Evolutionary conservation across 2,329 filamentous ascomycete genomes (phyloP), one percentile per base, ranked within the genome.

Genomic region (Sarocladium oryzae): DNA sequence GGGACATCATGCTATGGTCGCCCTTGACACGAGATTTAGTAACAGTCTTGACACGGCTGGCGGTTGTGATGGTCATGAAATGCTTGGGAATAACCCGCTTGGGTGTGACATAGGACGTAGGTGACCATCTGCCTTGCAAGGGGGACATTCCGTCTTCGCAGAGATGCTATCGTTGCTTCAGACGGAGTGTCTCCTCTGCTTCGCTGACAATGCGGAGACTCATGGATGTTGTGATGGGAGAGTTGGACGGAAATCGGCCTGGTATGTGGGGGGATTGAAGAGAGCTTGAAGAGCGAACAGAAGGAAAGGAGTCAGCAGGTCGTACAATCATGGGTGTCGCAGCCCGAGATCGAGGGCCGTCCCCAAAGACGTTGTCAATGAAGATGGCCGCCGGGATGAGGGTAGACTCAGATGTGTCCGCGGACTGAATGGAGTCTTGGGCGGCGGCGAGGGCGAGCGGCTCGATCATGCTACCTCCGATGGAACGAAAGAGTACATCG

Each of bases 401-500:
- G 51, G 84, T 79, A 5, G 89, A 86, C 65, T 97, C 92, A 1
- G 89, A 91, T 1, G 83, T 72, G 66, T 97, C 92, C 35, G 87
- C 85, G 2, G 82, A 78, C 50, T 82, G 81, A 11, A 96, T 75
- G 1, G 89, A 91, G 1, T 86, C 77, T 56, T 93, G 83, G 4
- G 88, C 76, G 1, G 79, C 70, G 2, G 82, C 76, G 13, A 79
- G 77, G 3, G 74, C 70, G 21, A 71, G 71, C 21, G 77, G 70
- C 49, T 88, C 82, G 57, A 87, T 81, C 51, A 95, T 81, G 53
- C 84, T 86, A 16, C 79, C 72, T 53, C 82, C 82, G 49, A 96
- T 82, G 40, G 88, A 92, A 56, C 85, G 84, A 70, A 95, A 99
- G 48, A 97, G 77, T 36, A 95, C 80, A 62, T 97, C 92, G 51